A percentile compares a stretch with the other conserved stretches of the same genome.
Conservation (phyloP, 2,329 filamentous ascomycete species). For the Microsporum ferrugineum region DNA sequence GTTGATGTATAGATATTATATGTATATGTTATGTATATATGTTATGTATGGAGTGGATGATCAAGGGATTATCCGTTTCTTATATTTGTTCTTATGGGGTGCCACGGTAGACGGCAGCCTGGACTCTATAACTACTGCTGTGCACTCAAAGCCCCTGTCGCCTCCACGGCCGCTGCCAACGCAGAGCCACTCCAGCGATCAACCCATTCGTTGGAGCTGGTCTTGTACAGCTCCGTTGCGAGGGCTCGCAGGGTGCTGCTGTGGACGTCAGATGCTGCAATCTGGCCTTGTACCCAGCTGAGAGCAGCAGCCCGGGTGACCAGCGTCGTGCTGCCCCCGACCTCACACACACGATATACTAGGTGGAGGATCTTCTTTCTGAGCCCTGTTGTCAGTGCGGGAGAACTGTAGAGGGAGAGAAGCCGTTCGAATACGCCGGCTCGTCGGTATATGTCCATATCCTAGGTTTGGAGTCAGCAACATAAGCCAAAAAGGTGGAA, state of each 20-base stretch:
- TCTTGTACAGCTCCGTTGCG: slow-evolving; percentile 49
- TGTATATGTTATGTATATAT: neutral
- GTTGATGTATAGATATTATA: neutral
- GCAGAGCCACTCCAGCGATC: slow-evolving; percentile 53
- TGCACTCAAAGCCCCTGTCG: neutral
- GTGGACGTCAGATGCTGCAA: slow-evolving; percentile 39
- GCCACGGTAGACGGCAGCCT: neutral
- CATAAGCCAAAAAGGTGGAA: neutral
- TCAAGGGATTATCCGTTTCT: neutral
- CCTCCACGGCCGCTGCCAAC: slow-evolving; percentile 11
- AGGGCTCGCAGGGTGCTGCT: slow-evolving; percentile 43
- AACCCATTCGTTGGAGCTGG: slow-evolving; percentile 56
- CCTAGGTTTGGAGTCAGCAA: slow-evolving; percentile 18
- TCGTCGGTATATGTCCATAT: slow-evolving; percentile 42
- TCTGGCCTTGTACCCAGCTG: slow-evolving; percentile 59
- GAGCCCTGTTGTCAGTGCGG: slow-evolving; percentile 49
- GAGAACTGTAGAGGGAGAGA: slow-evolving; percentile 56
- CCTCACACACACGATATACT: slow-evolving; percentile 54
- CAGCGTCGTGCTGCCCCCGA: slow-evolving; percentile 68
- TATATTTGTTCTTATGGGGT: neutral
- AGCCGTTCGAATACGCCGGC: slow-evolving; percentile 62
- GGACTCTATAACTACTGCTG: neutral
- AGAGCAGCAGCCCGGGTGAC: slow-evolving; percentile 64
- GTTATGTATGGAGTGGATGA: neutral
- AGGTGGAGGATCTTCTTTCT: slow-evolving; percentile 52